A percentile compares a stretch with the other conserved stretches of the same genome.
phyloP scores from a whole-genome alignment of 2,329 filamentous ascomycete species.

The Pseudocercospora macadamiae region DNA sequence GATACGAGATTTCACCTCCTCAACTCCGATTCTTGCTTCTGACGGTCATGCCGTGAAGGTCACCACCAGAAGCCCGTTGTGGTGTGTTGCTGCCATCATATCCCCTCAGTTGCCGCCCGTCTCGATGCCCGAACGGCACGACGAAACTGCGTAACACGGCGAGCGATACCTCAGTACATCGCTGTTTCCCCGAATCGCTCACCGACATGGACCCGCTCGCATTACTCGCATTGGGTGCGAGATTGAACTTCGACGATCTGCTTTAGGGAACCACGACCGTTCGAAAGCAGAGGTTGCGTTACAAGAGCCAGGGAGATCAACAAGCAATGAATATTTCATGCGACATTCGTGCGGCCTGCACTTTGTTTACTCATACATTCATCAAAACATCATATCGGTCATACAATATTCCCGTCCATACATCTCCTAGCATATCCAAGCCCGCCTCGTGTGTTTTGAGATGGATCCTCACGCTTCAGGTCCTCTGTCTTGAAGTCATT shows the following conservation, averaged over 20 bases:
- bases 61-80: too few relatives aligned
- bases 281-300: too few relatives aligned
- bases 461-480: conserved; percentile 5
- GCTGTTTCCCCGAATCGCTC: neutral
- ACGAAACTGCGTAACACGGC: too few relatives aligned
- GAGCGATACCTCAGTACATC: neutral
- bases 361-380: conserved; percentile 3
- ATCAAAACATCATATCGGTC: neutral
- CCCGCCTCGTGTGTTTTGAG: neutral
- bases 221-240: neutral
- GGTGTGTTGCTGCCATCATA: too few relatives aligned
- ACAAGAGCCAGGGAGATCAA: neutral
- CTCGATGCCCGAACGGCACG: neutral
- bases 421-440: neutral
- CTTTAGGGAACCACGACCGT: neutral
- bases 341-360: neutral
- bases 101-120: neutral
- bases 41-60: too few relatives aligned
- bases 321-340: neutral
- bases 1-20: too few relatives aligned
- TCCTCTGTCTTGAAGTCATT: conserved; percentile 21
- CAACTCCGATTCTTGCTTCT: too few relatives aligned
- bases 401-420: neutral
- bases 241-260: neutral
- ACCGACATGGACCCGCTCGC: neutral